These are phyloP conservation scores for Penicillium alfredii DNA, from an alignment of 495 filamentous ascomycete genomes.

Conservation along the genomic window DNA sequence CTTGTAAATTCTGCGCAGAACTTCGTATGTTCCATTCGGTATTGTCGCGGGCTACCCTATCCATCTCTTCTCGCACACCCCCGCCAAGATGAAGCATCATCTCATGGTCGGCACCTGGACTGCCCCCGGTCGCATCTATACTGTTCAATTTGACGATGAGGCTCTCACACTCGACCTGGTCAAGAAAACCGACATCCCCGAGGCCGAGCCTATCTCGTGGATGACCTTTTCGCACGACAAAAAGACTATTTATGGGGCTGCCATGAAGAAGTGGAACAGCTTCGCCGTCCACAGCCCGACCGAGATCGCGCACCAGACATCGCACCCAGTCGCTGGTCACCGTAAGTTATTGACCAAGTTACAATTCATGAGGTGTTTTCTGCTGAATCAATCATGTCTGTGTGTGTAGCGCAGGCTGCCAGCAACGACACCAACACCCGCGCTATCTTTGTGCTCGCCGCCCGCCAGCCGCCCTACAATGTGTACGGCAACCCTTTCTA, in stretches of 20 bases:
- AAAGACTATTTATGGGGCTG: slow-evolving; percentile 78
- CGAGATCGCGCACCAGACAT: slow-evolving; percentile 68
- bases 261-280: slow-evolving; percentile 86
- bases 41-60: slow-evolving; percentile 2
- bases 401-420: slow-evolving; percentile 61
- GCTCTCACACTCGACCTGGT: slow-evolving; percentile 60
- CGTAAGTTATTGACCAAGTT: slow-evolving; percentile 37
- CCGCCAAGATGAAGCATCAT: slow-evolving; percentile 62
- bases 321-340: slow-evolving; percentile 61
- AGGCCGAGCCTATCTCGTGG: slow-evolving; percentile 83
- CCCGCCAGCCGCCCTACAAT: slow-evolving; percentile 65
- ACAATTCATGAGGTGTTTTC: neutral
- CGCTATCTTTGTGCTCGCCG: slow-evolving; percentile 79
- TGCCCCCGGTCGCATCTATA: slow-evolving; percentile 78
- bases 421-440: slow-evolving; percentile 69
- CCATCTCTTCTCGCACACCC: slow-evolving; percentile 11
- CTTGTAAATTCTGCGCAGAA: too few species aligned
- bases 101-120: slow-evolving; percentile 84
- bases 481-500: slow-evolving; percentile 89
- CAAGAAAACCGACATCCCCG: slow-evolving; percentile 71
- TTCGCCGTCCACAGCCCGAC: slow-evolving; percentile 70
- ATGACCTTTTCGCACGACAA: slow-evolving; percentile 80
- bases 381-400: neutral
- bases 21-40: slow-evolving; percentile 9
- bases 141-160: slow-evolving; percentile 76